A percentile compares a stretch with the other conserved stretches of the same genome.
Evolutionary conservation across 2,329 filamentous ascomycete genomes (phyloP).

Genomic region (Trichoderma koningii): DNA sequence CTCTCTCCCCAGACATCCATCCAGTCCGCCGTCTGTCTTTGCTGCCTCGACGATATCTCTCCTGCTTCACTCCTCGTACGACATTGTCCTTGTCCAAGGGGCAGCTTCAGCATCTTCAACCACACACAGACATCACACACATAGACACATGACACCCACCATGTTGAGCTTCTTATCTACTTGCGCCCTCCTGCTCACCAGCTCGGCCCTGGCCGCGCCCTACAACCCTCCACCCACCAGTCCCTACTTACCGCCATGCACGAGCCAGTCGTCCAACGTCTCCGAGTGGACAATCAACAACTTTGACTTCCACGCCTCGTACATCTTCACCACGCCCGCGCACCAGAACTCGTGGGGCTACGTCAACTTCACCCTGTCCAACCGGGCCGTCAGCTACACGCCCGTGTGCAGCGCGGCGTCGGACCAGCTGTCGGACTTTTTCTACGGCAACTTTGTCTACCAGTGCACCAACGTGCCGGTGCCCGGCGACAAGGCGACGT

Average conservation of each 20-base stretch:
- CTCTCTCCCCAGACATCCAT: not conserved
- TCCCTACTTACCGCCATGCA: conserved; percentile 29
- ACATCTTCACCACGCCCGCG: conserved; percentile 52
- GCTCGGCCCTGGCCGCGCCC: conserved; percentile 34
- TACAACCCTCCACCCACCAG: conserved; percentile 8
- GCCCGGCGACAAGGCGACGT: conserved; percentile 40
- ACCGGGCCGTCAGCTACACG: conserved; percentile 45
- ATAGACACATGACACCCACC: not conserved
- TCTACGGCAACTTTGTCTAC: conserved; percentile 51
- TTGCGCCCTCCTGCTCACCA: conserved; percentile 32
- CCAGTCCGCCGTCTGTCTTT: not conserved
- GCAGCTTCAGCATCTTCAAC: not conserved
- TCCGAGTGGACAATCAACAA: conserved; percentile 44
- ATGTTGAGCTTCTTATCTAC: conserved; percentile 32
- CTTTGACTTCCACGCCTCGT: conserved; percentile 53
- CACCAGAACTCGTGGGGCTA: conserved; percentile 54
- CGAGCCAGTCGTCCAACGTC: conserved; percentile 30
- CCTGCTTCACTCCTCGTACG: not conserved
- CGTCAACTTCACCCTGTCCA: conserved; percentile 53
- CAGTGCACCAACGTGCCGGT: conserved; percentile 43
- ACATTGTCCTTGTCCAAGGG: not conserved
- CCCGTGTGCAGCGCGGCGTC: conserved; percentile 46
- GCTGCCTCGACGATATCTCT: not conserved
- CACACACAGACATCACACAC: too few species aligned
- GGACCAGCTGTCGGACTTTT: conserved; percentile 50